A percentile compares a stretch with the other conserved stretches of the same genome.
Evolutionary conservation across 257 asterid species (phyloP).

Genomic region (Solanum arcanum): DNA sequence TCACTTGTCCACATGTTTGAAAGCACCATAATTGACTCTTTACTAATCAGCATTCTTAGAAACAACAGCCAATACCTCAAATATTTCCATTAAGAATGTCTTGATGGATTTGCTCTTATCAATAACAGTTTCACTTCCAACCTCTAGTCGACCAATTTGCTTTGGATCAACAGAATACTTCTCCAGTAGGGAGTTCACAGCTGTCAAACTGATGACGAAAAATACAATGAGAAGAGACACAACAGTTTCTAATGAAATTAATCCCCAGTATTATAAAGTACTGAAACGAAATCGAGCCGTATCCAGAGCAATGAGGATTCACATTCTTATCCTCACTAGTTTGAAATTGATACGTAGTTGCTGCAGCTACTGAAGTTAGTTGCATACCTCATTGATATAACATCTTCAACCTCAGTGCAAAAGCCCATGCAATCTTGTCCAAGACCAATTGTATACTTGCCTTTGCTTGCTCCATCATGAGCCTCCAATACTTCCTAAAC

Average conservation of each 20-base stretch:
- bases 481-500: slow-evolving; percentile 84
- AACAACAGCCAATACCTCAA: slow-evolving; percentile 54
- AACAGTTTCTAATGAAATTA: background rate
- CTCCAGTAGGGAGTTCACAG: slow-evolving; percentile 77
- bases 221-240: background rate
- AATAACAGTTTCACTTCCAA: slow-evolving; percentile 94
- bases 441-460: slow-evolving; percentile 98
- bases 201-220: slow-evolving; percentile 74
- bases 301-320: background rate
- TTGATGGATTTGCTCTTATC: slow-evolving; percentile 98
- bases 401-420: slow-evolving; percentile 96
- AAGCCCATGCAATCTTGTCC: slow-evolving; percentile 99
- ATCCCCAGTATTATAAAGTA: background rate
- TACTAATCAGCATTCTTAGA: background rate
- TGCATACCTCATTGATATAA: slow-evolving; percentile 86
- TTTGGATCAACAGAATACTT: slow-evolving; percentile 76
- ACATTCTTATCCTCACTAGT: background rate
- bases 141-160: slow-evolving; percentile 94
- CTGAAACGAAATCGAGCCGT: background rate
- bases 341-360: background rate
- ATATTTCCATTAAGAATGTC: slow-evolving; percentile 94
- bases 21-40: background rate
- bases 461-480: slow-evolving; percentile 98
- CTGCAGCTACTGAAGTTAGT: background rate
- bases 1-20: background rate